phyloP scores from a whole-genome alignment of 257 asterid genomes.

The Przewalskia tangutica region DNA sequence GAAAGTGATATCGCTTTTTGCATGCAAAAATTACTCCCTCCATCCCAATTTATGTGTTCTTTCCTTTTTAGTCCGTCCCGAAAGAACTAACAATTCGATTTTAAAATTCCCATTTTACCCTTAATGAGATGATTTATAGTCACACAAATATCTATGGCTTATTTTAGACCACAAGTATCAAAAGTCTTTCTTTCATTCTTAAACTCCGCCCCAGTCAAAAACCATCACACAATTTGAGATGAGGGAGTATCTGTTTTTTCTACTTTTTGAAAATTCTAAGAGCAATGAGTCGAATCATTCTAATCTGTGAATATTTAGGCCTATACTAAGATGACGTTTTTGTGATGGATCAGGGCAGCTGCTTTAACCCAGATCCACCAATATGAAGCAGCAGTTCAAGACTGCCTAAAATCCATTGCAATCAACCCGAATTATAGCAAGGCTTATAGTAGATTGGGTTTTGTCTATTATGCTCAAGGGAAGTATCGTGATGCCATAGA shows the following conservation, averaged over 20 bases:
- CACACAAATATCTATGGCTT: background rate
- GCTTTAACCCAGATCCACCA: conserved; percentile 60
- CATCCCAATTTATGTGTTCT: background rate
- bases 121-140: background rate
- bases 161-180: background rate
- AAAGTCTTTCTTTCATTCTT: background rate
- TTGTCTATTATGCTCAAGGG: conserved; percentile 81
- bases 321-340: background rate
- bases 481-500: conserved; percentile 73
- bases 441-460: conserved; percentile 86
- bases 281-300: background rate
- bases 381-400: conserved; percentile 50
- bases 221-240: background rate
- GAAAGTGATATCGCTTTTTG: background rate
- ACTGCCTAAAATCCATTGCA: conserved; percentile 60
- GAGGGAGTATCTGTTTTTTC: background rate
- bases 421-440: conserved; percentile 75
- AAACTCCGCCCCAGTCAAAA: background rate
- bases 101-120: background rate
- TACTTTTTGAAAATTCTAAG: background rate
- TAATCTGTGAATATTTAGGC: background rate
- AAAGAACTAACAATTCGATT: background rate
- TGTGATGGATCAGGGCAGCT: conserved; percentile 60
- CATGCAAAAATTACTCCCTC: background rate
- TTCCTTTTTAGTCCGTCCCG: background rate